phyloP scores from a whole-genome alignment of 331 rosid genomes.

The Cydonia oblonga region DNA sequence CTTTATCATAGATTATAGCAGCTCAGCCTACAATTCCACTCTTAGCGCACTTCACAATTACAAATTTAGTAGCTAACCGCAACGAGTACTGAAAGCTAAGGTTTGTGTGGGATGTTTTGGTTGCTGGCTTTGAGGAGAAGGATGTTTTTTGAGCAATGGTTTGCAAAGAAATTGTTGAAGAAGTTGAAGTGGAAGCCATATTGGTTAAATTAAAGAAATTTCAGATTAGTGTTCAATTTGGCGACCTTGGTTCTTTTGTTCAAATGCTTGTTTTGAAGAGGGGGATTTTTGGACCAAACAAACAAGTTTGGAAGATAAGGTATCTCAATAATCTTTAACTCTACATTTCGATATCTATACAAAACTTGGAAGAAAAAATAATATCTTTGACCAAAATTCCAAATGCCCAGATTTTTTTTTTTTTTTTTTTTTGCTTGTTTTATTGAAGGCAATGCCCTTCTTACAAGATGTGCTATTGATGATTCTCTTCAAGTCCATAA shows the following conservation, averaged over 20 bases:
- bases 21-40: constrained; percentile 26
- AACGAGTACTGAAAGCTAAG: constrained; percentile 24
- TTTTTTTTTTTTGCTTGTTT: constrained; percentile 11
- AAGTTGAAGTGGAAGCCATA: constrained; percentile 37
- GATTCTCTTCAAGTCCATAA: neutral
- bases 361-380: neutral
- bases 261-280: constrained; percentile 6
- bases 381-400: constrained; percentile 38
- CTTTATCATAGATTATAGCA: neutral
- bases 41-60: constrained; percentile 17
- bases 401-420: constrained; percentile 15
- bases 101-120: constrained; percentile 14
- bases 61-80: constrained; percentile 15
- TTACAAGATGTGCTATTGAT: neutral
- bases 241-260: constrained; percentile 39
- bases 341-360: constrained; percentile 25
- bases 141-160: constrained; percentile 20
- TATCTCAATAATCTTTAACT: constrained; percentile 29
- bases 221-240: constrained; percentile 13
- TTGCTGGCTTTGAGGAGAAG: constrained; percentile 10
- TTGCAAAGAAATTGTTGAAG: constrained; percentile 29
- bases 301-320: constrained; percentile 44
- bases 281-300: constrained; percentile 17
- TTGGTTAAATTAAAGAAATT: neutral
- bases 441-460: constrained; percentile 8